Base-by-base conservation (phyloP, 2,329 filamentous ascomycete species). In the Xylariaceae sp. region DNA sequence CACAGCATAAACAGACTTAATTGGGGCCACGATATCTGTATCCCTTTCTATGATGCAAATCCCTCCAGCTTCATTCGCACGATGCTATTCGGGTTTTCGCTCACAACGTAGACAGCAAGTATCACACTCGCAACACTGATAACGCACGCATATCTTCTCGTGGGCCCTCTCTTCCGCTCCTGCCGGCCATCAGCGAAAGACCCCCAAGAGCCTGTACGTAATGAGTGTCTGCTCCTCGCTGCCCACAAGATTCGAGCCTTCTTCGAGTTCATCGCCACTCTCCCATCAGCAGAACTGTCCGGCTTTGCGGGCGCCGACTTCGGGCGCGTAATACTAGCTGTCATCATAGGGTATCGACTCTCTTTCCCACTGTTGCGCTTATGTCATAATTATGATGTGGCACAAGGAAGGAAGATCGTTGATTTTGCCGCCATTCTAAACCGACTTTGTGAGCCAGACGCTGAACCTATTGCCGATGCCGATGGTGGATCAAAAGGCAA, bases 331-430 rank as follows among this genome's bases (percentile, higher is more conserved):
- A 71, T 81, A 42, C 43, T 66, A 56, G 34, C 60, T 42, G 60
- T 75, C 34, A 73, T 80, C 44, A 51, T 79, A 5, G 72, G 71
- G 14, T 71, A 77, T 44, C 72, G 75, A 1, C 62, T 80, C 31
- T 78, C 75, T 3, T 77, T 81, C 41, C 72, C 75, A 0, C 22
- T 78, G 11, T 51, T 68, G 0, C 73, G 69, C 13, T 69, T 73
- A 0, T 68, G 60, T 5, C 71, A 67, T 55, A 69, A 74, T 46
- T 64, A 72, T 38, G 56, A 61, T 1, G 71, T 54, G 2, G 51
- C 51, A 4, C 43, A 65, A 54, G 76, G 73, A 0, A 67, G 78
- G 17, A 59, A 57, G 14, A 59, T 69, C 34, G 58, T 81, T 1
- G 61, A 68, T 2, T 70, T 80, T 16, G 70, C 66, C 45, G 54